Base-by-base conservation (phyloP, 208 protist species). In the Angomonas ambiguus region DNA sequence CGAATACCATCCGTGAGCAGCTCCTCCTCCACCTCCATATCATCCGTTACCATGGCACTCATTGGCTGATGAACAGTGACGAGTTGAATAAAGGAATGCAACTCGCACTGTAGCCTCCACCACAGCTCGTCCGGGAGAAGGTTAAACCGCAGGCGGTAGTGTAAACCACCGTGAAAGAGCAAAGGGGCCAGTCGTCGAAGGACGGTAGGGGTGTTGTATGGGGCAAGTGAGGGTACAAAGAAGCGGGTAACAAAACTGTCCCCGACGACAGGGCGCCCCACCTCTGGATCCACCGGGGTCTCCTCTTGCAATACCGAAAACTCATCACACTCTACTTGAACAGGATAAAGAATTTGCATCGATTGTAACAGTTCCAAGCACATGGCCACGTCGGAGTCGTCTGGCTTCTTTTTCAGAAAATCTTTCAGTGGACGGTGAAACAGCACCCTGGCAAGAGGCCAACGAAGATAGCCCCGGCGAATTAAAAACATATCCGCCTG, bases 121-220 rank as follows among this genome's bases (percentile, higher is more conserved):
- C 88, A 96, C 66, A 91, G 67, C 74, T 94, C 88, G 56, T 92
- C 82, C 11, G 91, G 88, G 22, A 95, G 82, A 20, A 94, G 72
- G 69, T 92, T 96, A 72, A 96, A 96, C 73, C 82, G 70, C 62
- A 93, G 77, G 45, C 72, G 75, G 38, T 89, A 72, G 11, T 78
- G 81, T 42, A 88, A 74, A 20, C 91, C 88, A 64, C 82, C 76
- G 66, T 92, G 83, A 58, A 94, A 92, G 22, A 95, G 72, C 16
- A 94, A 49, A 1, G 86, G 88, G 4, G 82, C 82, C 35, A 95
- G 53, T 28, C 65, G 79, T 65, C 81, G 72, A 55, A 96, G 72
- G 49, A 63, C 48, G 34, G 58, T 60, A 8, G 88, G 87, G 20
- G 70, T 69, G 32, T 65, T 66, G 11, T 73, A 71, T n/a, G 88